Evolutionary conservation across 306 rosid genomes (phyloP).

Genomic region (Lathyrus aphaca): DNA sequence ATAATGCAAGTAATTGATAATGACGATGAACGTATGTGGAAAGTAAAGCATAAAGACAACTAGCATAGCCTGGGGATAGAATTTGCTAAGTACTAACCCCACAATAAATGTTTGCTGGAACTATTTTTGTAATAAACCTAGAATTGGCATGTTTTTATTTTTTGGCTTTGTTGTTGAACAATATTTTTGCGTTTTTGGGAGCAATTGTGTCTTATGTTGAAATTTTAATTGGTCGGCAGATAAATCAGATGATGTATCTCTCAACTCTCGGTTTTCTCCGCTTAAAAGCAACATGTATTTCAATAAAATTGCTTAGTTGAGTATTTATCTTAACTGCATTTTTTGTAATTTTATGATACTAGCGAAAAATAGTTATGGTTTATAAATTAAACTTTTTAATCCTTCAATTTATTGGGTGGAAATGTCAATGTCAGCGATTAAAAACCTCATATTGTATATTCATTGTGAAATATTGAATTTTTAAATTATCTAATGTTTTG

Average conservation of each 20-base stretch:
- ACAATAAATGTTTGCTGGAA: not conserved
- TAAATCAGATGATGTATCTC: too few relatives aligned
- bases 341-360: too few relatives aligned
- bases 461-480: too few relatives aligned
- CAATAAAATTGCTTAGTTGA: too few relatives aligned
- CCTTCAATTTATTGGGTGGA: too few relatives aligned
- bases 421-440: too few relatives aligned
- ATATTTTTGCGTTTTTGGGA: not conserved
- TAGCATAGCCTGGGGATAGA: not conserved
- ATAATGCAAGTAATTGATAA: constrained; percentile 23
- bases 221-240: not conserved
- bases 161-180: constrained; percentile 30
- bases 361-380: too few relatives aligned
- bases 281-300: not conserved
- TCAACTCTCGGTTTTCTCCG: not conserved
- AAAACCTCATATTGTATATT: too few relatives aligned
- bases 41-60: constrained; percentile 33
- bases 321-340: too few relatives aligned
- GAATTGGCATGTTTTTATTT: constrained; percentile 8
- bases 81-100: constrained; percentile 8
- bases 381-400: too few relatives aligned
- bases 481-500: too few relatives aligned
- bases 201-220: not conserved
- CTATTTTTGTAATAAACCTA: constrained; percentile 4
- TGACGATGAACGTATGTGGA: constrained; percentile 39